Base-by-base conservation (phyloP, 805 yeast genomes). In the Monosporozyma solicola region DNA sequence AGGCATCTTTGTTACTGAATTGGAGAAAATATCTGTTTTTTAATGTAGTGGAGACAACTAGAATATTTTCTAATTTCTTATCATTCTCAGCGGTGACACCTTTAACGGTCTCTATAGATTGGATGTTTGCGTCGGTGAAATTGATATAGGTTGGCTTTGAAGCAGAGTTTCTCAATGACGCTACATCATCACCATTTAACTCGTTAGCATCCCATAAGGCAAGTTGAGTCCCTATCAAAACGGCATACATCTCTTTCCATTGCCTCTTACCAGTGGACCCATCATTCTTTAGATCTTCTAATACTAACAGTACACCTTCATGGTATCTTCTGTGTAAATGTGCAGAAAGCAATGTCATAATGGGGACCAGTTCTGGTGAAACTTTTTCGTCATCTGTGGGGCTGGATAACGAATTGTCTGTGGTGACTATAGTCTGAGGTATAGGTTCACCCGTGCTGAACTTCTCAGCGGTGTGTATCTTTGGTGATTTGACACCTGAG, bases 211-310 rank as follows among this genome's bases (percentile, higher is more conserved):
- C 90, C 97, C 98, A 94, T 56, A 88, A 80, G 0, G 97, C 95
- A 55, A 94, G 73, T 62, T 92, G 96, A 54, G 88, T 87, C 22
- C 99, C 99, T 3, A 88, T 82, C 44, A 94, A 73, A 15, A 87
- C 88, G 46, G 96, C 98, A 67, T 87, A 94, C 25, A 91, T 96
- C 70, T 94, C 97, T 52, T 78, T 76, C 99, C 99, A 94, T 61
- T 78, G 77, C 47, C 97, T 75, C 49, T 84, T 87, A 0, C 85
- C 83, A 0, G 96, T 91, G 53, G 83, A 79, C 8, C 99, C 99
- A 59, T 92, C 96, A 27, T 87, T 80, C 62, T 83, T 82, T 59
- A 87, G 72, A 60, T 86, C 92, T 59, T 83, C 82, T 55, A 85
- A 72, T 8, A 87, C 69, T 85, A 85, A 80, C 62, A 87, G 81